Conservation (phyloP, 192 early-diverging fungal species). For the Irineochytrium annulatum region DNA sequence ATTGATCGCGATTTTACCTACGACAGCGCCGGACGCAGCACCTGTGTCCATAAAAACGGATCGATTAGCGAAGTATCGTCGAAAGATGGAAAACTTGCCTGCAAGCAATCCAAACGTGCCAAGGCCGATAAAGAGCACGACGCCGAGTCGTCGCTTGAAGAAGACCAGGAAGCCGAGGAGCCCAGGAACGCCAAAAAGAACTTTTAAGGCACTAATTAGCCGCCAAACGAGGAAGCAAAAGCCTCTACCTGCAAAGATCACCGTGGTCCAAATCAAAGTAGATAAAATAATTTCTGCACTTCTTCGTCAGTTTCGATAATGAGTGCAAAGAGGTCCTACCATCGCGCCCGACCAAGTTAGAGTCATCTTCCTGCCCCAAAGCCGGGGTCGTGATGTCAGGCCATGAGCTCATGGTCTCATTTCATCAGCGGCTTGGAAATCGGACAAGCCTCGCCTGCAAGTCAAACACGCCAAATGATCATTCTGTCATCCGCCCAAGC, state of each 20-base stretch:
- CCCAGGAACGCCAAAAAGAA: neutral
- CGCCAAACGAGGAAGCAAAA: neutral
- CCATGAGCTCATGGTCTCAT: too few species aligned
- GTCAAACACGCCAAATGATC: too few species aligned
- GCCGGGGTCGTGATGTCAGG: too few species aligned
- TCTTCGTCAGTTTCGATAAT: too few species aligned
- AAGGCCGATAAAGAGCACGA: neutral
- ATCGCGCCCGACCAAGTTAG: too few species aligned
- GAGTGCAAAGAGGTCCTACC: too few species aligned
- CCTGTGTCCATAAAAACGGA: neutral
- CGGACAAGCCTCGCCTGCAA: too few species aligned
- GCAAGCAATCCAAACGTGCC: constrained; percentile 1
- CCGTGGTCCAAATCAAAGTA: constrained; percentile 1
- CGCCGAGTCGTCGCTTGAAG: neutral
- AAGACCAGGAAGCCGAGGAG: neutral
- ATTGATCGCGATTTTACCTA: neutral
- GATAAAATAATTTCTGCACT: constrained; percentile 1
- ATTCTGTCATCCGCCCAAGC: too few species aligned
- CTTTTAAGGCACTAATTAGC: neutral
- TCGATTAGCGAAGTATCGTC: neutral
- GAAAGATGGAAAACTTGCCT: neutral
- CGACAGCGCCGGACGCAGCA: constrained; percentile 2
- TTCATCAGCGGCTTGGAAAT: too few species aligned
- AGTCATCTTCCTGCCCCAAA: too few species aligned
- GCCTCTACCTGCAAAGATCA: neutral